Percentiles rank a stretch among this genome's conserved stretches.
These are phyloP conservation scores for Citrus glauca DNA, from an alignment of 345 rosid species.

Conservation along the genomic window DNA sequence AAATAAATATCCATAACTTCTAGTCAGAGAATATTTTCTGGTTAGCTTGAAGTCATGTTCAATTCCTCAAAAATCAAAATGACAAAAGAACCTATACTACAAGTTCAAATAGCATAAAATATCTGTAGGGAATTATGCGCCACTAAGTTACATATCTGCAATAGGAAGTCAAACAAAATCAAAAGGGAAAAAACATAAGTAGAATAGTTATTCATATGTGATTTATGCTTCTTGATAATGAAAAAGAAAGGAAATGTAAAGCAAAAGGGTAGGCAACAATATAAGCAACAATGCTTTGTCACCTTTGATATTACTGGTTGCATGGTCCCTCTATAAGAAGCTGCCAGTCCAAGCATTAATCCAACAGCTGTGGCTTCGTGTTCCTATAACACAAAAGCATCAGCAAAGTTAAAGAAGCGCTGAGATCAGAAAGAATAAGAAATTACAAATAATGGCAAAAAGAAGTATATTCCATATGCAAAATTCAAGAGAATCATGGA, in stretches of 20 bases:
- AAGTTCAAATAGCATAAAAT: not conserved
- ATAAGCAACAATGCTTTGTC: not conserved
- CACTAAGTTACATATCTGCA: not conserved
- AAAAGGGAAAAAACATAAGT: not conserved
- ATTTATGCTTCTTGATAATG: not conserved
- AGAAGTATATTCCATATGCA: not conserved
- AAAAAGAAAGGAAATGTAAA: not conserved
- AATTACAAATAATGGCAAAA: not conserved
- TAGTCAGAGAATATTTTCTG: not conserved
- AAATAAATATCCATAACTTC: not conserved
- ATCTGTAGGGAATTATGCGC: not conserved
- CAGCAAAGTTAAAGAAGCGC: conserved; percentile 16
- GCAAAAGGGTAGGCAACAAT: conserved; percentile 2
- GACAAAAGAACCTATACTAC: not conserved
- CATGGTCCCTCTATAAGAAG: conserved; percentile 92
- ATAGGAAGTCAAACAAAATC: not conserved
- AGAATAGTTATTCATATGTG: not conserved
- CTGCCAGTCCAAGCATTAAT: conserved; percentile 94
- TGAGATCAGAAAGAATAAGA: conserved; percentile 7
- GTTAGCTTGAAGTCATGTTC: not conserved
- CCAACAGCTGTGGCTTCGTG: conserved; percentile 95
- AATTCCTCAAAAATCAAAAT: not conserved
- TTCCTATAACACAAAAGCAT: conserved; percentile 42
- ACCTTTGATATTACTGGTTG: conserved; percentile 92
- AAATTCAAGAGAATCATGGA: not conserved